A percentile compares a stretch with the other conserved stretches of the same genome.
Evolutionary conservation across 805 yeast genomes (phyloP).

Genomic region (Saccharomyces jurei): DNA sequence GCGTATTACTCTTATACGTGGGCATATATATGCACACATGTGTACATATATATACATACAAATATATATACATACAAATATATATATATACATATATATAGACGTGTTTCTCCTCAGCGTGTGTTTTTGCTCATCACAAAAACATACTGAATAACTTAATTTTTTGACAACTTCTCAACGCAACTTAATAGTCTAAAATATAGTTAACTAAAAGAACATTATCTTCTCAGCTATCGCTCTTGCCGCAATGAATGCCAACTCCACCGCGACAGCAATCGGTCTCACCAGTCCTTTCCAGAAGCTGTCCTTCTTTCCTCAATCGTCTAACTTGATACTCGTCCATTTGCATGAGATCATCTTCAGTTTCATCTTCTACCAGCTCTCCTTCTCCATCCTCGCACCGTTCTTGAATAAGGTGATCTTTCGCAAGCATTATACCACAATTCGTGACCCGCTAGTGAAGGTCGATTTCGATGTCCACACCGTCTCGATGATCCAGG

Average conservation of each 20-base stretch:
- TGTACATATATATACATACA: not conserved
- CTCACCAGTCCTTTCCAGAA: constrained; percentile 20
- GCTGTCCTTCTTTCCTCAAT: constrained; percentile 27
- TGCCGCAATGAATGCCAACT: not conserved
- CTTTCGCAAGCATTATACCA: constrained; percentile 49
- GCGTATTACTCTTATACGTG: not conserved
- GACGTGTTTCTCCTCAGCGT: not conserved
- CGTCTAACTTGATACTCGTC: constrained; percentile 37
- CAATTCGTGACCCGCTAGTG: constrained; percentile 36
- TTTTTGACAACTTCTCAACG: not conserved
- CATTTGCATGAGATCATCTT: constrained; percentile 71
- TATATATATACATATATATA: not conserved
- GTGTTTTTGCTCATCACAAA: not conserved
- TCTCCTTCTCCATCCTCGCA: constrained; percentile 41
- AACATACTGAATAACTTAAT: not conserved
- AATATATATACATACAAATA: not conserved
- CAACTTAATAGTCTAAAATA: not conserved
- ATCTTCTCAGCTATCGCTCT: not conserved
- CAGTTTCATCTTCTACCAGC: constrained; percentile 53
- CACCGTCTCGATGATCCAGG: constrained; percentile 79
- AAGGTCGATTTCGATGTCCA: constrained; percentile 82
- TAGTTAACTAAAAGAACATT: not conserved
- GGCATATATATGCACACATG: not conserved
- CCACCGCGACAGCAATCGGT: not conserved
- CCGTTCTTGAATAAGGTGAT: constrained; percentile 41